These are phyloP conservation scores for Scutellaria baicalensis DNA, from an alignment of 257 asterid genomes.

Conservation along the genomic window DNA sequence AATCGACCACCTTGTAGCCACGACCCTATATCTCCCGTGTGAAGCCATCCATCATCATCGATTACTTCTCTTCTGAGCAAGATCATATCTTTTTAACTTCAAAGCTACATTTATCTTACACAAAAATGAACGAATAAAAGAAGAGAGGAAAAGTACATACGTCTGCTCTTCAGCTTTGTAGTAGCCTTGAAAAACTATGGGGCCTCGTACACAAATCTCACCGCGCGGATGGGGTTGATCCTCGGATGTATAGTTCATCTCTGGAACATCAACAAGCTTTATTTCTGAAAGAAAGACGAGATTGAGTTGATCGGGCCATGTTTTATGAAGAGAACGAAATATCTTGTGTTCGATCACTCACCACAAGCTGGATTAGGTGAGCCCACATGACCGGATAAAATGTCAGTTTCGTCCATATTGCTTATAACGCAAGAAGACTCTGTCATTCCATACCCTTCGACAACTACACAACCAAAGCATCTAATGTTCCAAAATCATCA, in stretches of 20 bases:
- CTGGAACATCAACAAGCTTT: constrained; percentile 79
- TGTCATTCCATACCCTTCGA: constrained; percentile 83
- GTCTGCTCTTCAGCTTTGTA: constrained; percentile 62
- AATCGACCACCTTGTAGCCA: constrained; percentile 80
- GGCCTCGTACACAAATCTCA: constrained; percentile 84
- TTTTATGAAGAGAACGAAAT: background rate
- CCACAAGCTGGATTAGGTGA: constrained; percentile 73
- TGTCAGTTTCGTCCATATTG: constrained; percentile 53
- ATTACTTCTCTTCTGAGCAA: constrained; percentile 56
- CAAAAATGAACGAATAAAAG: background rate
- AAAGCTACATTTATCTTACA: background rate
- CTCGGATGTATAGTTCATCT: constrained; percentile 70
- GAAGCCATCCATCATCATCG: constrained; percentile 73
- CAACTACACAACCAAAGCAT: constrained; percentile 65
- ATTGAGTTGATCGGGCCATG: background rate
- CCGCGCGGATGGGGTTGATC: constrained; percentile 83
- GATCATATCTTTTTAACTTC: background rate
- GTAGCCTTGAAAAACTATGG: constrained; percentile 68
- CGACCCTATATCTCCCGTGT: constrained; percentile 79
- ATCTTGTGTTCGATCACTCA: constrained; percentile 19
- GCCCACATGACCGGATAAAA: constrained; percentile 72
- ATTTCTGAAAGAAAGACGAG: constrained; percentile 30
- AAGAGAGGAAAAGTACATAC: constrained; percentile 16
- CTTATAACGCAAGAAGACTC: constrained; percentile 71
- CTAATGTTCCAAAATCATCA: constrained; percentile 17